Conservation (phyloP, 202 grass and related monocot species). For the Alloteropsis angusta region DNA sequence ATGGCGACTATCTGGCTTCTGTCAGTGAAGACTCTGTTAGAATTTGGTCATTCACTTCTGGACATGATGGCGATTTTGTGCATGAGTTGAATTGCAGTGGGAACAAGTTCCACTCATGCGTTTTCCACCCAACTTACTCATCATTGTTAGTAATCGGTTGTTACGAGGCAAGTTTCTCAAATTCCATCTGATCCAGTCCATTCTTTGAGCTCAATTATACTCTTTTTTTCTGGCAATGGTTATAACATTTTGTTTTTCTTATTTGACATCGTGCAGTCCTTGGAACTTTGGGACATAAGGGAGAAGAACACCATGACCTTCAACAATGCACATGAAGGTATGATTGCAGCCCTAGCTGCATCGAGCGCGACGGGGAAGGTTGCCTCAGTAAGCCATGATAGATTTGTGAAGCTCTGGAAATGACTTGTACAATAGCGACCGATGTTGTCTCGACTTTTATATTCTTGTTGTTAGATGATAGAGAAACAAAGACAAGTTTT, state of each 20-base stretch:
- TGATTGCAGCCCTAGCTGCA: slow-evolving; percentile 68
- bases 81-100: slow-evolving; percentile 71
- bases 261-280: slow-evolving; percentile 48
- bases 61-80: slow-evolving; percentile 74
- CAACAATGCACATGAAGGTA: slow-evolving; percentile 57
- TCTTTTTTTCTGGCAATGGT: neutral
- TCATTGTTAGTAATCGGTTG: slow-evolving; percentile 81
- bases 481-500: slow-evolving; percentile 24
- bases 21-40: slow-evolving; percentile 86
- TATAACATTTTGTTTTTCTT: neutral
- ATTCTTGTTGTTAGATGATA: slow-evolving; percentile 25
- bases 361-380: slow-evolving; percentile 73
- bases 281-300: slow-evolving; percentile 92
- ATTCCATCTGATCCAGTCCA: neutral
- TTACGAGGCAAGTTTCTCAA: slow-evolving; percentile 57
- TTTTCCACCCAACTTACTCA: slow-evolving; percentile 74
- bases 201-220: neutral
- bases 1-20: slow-evolving; percentile 80
- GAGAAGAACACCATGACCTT: slow-evolving; percentile 67
- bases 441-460: neutral
- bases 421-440: slow-evolving; percentile 35
- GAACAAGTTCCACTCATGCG: slow-evolving; percentile 91
- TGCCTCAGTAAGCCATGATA: slow-evolving; percentile 90
- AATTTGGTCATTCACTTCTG: slow-evolving; percentile 74
- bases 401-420: slow-evolving; percentile 85